These are phyloP conservation scores for Kuraishia cidri DNA, from an alignment of 805 yeast species.

Conservation along the genomic window DNA sequence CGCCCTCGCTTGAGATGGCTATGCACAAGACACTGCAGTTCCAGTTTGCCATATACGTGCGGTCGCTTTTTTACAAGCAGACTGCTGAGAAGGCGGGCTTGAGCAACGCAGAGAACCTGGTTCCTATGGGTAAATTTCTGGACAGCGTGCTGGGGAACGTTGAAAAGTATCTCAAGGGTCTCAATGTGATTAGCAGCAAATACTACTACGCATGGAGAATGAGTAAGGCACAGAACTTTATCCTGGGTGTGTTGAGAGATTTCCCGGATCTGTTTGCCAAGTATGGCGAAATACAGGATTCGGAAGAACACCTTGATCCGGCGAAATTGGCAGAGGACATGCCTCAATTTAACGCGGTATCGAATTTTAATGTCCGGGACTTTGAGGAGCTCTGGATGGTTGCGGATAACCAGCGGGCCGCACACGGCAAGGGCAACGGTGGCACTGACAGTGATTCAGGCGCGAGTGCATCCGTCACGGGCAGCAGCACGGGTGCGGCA, in stretches of 20 bases:
- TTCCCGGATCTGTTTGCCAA: not conserved
- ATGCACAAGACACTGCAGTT: slow-evolving; percentile 28
- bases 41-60: slow-evolving; percentile 15
- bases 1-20: slow-evolving; percentile 24
- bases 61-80: slow-evolving; percentile 18
- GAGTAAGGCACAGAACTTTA: slow-evolving; percentile 42
- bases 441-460: not conserved
- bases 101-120: slow-evolving; percentile 3
- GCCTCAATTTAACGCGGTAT: not conserved
- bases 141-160: slow-evolving; percentile 27
- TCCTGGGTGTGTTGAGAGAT: slow-evolving; percentile 24
- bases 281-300: no score
- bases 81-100: slow-evolving; percentile 1
- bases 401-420: not conserved
- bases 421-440: not conserved
- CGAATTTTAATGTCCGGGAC: not conserved
- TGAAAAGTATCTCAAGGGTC: slow-evolving; percentile 29
- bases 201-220: slow-evolving; percentile 66
- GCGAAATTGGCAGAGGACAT: no score
- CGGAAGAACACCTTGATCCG: not conserved
- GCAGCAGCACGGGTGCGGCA: not conserved
- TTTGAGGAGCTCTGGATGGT: not conserved
- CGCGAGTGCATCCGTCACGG: not conserved
- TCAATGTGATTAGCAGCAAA: slow-evolving; percentile 37
- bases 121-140: slow-evolving; percentile 10